These are phyloP conservation scores for Populus trichocarpa DNA, from an alignment of 441 rosid species.

Conservation along the genomic window DNA sequence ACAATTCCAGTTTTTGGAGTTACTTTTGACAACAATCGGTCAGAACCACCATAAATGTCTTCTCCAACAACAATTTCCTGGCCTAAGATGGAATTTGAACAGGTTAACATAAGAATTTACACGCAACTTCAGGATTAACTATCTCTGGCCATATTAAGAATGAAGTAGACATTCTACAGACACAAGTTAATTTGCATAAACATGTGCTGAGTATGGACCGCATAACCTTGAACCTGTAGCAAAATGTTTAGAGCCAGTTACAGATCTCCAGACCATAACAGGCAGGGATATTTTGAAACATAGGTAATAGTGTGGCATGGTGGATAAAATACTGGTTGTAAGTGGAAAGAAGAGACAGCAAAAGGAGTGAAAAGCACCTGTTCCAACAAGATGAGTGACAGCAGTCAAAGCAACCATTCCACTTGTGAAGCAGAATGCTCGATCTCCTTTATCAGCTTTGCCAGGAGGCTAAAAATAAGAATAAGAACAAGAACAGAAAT, in stretches of 20 bases:
- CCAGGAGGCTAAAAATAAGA: slow-evolving; percentile 57
- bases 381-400: slow-evolving; percentile 65
- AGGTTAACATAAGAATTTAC: slow-evolving; percentile 7
- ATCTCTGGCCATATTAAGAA: neutral
- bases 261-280: neutral
- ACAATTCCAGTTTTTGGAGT: slow-evolving; percentile 70
- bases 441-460: slow-evolving; percentile 95
- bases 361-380: slow-evolving; percentile 39
- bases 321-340: neutral
- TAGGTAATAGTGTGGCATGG: neutral
- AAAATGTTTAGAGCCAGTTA: neutral
- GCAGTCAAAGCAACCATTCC: slow-evolving; percentile 98
- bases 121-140: neutral
- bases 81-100: slow-evolving; percentile 39
- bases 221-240: neutral
- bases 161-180: neutral
- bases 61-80: slow-evolving; percentile 92
- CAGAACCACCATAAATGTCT: slow-evolving; percentile 88
- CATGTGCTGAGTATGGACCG: neutral
- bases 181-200: slow-evolving; percentile 1
- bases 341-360: neutral
- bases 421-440: slow-evolving; percentile 93
- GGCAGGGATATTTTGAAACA: neutral
- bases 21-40: slow-evolving; percentile 77
- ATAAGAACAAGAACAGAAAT: slow-evolving; percentile 8